Conservation (phyloP, 805 yeast species). For the Metschnikowia baotianmanensis region DNA sequence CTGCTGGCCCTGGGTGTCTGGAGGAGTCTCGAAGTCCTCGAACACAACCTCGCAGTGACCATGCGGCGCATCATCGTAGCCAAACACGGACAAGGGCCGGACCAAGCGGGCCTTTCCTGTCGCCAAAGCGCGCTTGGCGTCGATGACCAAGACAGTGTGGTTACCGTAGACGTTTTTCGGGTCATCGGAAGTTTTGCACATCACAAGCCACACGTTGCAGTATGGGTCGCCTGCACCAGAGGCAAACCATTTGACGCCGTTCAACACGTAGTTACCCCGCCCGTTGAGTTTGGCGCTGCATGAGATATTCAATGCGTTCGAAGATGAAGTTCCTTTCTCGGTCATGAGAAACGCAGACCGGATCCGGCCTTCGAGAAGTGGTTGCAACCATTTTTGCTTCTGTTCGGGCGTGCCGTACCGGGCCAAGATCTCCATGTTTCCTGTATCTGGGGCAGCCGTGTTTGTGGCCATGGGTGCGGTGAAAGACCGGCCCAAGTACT, state of each 20-base stretch:
- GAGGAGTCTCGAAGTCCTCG: conserved; percentile 46
- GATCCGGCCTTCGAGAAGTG: conserved; percentile 52
- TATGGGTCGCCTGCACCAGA: conserved; percentile 71
- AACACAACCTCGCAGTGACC: conserved; percentile 65
- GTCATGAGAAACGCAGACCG: conserved; percentile 67
- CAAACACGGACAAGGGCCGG: conserved; percentile 54
- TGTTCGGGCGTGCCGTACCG: conserved; percentile 40
- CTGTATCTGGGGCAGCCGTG: conserved; percentile 63
- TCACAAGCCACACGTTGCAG: conserved; percentile 50
- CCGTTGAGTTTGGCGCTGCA: conserved; percentile 38
- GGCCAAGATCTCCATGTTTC: conserved; percentile 53
- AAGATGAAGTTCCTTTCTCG: conserved; percentile 57
- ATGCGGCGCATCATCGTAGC: conserved; percentile 69
- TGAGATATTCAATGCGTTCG: conserved; percentile 60
- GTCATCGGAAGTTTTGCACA: conserved; percentile 46
- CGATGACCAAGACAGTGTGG: conserved; percentile 57
- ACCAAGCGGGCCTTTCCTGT: conserved; percentile 48
- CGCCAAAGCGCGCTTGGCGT: conserved; percentile 47
- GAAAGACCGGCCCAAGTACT: conserved; percentile 53
- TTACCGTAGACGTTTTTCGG: conserved; percentile 40
- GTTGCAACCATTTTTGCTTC: conserved; percentile 47
- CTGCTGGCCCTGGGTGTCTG: conserved; percentile 40
- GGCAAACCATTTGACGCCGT: conserved; percentile 69
- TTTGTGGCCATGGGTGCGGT: conserved; percentile 61
- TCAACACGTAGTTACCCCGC: conserved; percentile 48